Evolutionary conservation across 2,329 filamentous ascomycete genomes (phyloP), one percentile per base, ranked within the genome.

Genomic region (Rosellinia necatrix): DNA sequence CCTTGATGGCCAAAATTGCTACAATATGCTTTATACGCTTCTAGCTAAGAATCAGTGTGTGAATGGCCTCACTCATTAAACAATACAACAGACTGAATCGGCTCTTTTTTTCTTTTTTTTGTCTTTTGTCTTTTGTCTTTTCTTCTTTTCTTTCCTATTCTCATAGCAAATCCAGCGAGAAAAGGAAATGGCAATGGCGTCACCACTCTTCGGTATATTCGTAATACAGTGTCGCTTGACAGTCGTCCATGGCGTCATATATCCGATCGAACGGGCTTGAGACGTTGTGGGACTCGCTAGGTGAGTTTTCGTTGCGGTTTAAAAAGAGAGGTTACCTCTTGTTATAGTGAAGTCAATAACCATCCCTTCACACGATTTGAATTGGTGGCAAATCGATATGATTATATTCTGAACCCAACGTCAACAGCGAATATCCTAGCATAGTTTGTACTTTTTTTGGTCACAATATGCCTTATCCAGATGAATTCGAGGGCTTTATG

Each of bases 401-500:
- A 7, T 9, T n/a, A n/a, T n/a, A n/a, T n/a, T n/a, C n/a, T n/a
- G n/a, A n/a, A n/a, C n/a, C n/a, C n/a, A n/a, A n/a, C n/a, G n/a
- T n/a, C n/a, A n/a, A n/a, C n/a, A n/a, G n/a, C n/a, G n/a, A n/a
- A n/a, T n/a, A n/a, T n/a, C n/a, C n/a, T n/a, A n/a, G n/a, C n/a
- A n/a, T n/a, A n/a, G n/a, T n/a, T n/a, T n/a, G n/a, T n/a, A n/a
- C n/a, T n/a, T n/a, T n/a, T n/a, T n/a, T n/a, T 17, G 1, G 51
- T 38, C 10, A 29, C 22, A 30, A 65, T 9, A 70, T 71, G 67
- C 62, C 66, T 29, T 71, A 70, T 47, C 66, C 67, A 0, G 63
- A 69, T 34, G 54, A 68, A 32, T 70, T 71, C 24, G 62, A 70
- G 47, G 68, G 68, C 15, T 70, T 70, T 55, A 69, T 70, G 63